phyloP scores from a whole-genome alignment of 2,329 filamentous ascomycete genomes.

The Exophiala lecanii-corni region DNA sequence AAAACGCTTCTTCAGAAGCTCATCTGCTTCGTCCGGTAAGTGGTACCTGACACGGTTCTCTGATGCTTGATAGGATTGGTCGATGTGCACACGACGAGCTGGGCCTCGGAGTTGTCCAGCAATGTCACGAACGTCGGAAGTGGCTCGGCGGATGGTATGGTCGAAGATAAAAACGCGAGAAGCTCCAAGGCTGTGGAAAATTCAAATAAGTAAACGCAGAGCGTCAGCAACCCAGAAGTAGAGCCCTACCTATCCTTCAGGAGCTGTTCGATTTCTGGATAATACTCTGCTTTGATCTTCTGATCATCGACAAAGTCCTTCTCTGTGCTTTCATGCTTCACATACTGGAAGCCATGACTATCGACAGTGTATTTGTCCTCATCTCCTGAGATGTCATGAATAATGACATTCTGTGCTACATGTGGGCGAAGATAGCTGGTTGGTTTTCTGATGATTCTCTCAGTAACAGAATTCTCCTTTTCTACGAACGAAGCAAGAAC shows the following conservation, averaged over 20 bases:
- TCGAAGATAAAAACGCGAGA: constrained; percentile 56
- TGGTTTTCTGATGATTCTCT: constrained; percentile 17
- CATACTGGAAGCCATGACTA: constrained; percentile 34
- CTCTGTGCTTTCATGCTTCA: constrained; percentile 33
- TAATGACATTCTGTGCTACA: constrained; percentile 12
- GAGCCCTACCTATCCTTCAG: constrained; percentile 30
- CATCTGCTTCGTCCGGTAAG: too few species aligned
- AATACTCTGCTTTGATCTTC: constrained; percentile 30
- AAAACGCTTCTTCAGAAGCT: too few species aligned
- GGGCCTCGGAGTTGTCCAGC: constrained; percentile 46
- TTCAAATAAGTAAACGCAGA: constrained; percentile 9
- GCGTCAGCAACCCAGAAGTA: too few species aligned
- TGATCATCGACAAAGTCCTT: constrained; percentile 32
- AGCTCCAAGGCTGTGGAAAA: constrained; percentile 47
- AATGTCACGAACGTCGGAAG: constrained; percentile 27
- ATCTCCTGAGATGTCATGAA: constrained; percentile 42
- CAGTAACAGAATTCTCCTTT: too few species aligned
- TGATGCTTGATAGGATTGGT: too few species aligned
- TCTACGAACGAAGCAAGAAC: too few species aligned
- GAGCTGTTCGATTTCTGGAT: constrained; percentile 32
- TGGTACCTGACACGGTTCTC: too few species aligned
- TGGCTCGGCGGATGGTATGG: constrained; percentile 52
- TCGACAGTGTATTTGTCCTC: constrained; percentile 40
- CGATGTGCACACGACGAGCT: constrained; percentile 64
- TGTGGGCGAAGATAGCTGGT: constrained; percentile 18